Conservation (phyloP, 2,329 filamentous ascomycete species). For the Penicillium rolfsii region DNA sequence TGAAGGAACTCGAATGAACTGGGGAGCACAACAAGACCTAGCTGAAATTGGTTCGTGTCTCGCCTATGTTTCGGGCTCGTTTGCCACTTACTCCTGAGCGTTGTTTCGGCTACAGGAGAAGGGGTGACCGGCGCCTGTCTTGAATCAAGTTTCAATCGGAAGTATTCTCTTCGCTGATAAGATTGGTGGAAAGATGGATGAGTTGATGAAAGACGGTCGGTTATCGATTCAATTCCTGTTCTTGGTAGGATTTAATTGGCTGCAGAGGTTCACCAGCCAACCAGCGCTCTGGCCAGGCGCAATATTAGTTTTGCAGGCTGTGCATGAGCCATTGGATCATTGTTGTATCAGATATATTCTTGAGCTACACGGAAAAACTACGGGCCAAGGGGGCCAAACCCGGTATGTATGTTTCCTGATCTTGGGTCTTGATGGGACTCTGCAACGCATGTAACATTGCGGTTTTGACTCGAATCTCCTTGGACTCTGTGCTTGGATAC, state of each 20-base stretch:
- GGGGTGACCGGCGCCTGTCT: not conserved
- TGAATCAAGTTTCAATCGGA: not conserved
- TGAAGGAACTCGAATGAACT: not conserved
- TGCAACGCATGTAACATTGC: not conserved
- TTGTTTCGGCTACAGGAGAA: not conserved
- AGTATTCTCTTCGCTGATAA: not conserved
- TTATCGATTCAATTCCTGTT: not conserved
- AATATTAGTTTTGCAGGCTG: not conserved
- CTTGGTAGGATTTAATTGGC: not conserved
- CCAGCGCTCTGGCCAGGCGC: not conserved
- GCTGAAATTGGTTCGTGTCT: constrained; percentile 22
- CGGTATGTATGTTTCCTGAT: not conserved
- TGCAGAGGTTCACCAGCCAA: constrained; percentile 5
- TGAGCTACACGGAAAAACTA: not conserved
- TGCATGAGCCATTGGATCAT: not conserved
- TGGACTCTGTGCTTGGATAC: not conserved
- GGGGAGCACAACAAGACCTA: not conserved
- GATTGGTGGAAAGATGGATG: not conserved
- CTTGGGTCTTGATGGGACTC: not conserved
- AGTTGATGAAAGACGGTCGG: not conserved
- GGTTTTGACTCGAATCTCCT: not conserved
- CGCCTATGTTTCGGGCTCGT: constrained; percentile 17
- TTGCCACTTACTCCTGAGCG: constrained; percentile 10
- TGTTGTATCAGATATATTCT: constrained; percentile 1
- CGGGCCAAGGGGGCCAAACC: not conserved